Evolutionary conservation across 208 protist genomes (phyloP), one percentile per base, ranked within the genome.

Genomic region (Zelonia costaricensis): DNA sequence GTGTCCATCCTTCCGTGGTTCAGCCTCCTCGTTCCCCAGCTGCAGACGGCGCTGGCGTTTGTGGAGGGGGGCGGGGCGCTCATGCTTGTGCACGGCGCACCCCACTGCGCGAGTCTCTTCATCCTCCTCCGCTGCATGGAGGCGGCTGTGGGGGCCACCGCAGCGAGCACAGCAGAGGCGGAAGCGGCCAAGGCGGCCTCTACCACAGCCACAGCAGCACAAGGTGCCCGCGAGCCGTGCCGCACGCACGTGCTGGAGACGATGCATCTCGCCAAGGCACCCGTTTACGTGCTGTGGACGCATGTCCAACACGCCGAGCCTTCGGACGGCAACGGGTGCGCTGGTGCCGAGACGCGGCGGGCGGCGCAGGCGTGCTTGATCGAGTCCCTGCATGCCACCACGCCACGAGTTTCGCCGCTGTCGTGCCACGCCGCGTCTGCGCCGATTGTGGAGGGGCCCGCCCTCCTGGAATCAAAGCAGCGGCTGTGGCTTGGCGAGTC

Each of bases 81-180:
- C 25, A 91, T 93, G 87, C 48, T 91, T 30, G 81, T 93, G 8
- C 82, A 88, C 58, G 87, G 87, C 43, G 70, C 70, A 0, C 83
- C 87, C 22, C 74, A 91, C 57, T 93, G 82, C 51, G 84, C 87
- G 2, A 89, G 81, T 57, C 70, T 91, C 22, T 80, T 75, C 42
- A 87, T 93, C 54, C 35, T 91, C 6, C 58, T 93, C 18, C 61
- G 56, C 13, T 73, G 69, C 30, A 54, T 92, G 36, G 72, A 81
- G 42, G 46, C 57, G 20, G 47, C 71, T 12, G 31, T 73, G 1
- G 44, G 43, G 4, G 47, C 35, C 18, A 33, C 45, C 2, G n/a
- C 20, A 0, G 15, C 9, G 28, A n/a, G 8, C 33, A 12, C 38
- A 8, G 39, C 46, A 18, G 12, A 36, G 25, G 31, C 52, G 30